Evolutionary conservation across 1,284 basidiomycete genomes (phyloP), one percentile per base, ranked within the genome.

Genomic region (Ustilago loliicola): DNA sequence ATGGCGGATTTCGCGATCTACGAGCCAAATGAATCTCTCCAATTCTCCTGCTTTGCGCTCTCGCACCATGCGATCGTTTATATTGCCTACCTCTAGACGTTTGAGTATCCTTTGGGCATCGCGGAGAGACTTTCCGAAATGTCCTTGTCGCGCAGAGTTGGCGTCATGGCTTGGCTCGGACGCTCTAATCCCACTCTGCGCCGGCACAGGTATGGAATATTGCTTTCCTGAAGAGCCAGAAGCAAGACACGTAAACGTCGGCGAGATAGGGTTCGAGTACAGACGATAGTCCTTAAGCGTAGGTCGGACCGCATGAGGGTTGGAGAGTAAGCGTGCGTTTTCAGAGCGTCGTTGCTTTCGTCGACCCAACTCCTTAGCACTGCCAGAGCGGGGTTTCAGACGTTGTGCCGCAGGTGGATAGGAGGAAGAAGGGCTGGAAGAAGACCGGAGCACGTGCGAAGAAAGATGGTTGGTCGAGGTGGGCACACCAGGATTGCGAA

Each of bases 61-160:
- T 3, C 17, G 15, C 17, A 71, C 56, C 63, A 71, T 63, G 13
- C 42, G 52, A 45, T 72, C 66, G 10, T 48, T 47, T 10, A 70
- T 57, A 13, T 51, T 56, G 6, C 67, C 80, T n/a, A 68, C 51
- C 25, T 73, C 70, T 3, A 76, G 42, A 50, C 65, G 36, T 45
- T 63, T 69, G 19, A 84, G 61, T 11, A 81, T 72, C 3, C 63
- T 57, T 34, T 80, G 83, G 3, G 83, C 83, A 34, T 84, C 80
- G 2, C 54, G 51, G 13, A 82, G 34, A 17, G 66, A 72, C 38
- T 77, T 77, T 0, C 77, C 75, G 45, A 83, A 83, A 10, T 82
- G 77, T 10, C 83, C 83, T 34, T 65, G 60, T 6, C 61, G 66
- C 1, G 83, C 78, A 3, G 56, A 67, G 2, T 38, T 7, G 1